Percentiles rank a stretch among this genome's conserved stretches.
These are phyloP conservation scores for Rhynchosporium graminicola DNA, from an alignment of 2,329 filamentous ascomycete species.

Conservation along the genomic window DNA sequence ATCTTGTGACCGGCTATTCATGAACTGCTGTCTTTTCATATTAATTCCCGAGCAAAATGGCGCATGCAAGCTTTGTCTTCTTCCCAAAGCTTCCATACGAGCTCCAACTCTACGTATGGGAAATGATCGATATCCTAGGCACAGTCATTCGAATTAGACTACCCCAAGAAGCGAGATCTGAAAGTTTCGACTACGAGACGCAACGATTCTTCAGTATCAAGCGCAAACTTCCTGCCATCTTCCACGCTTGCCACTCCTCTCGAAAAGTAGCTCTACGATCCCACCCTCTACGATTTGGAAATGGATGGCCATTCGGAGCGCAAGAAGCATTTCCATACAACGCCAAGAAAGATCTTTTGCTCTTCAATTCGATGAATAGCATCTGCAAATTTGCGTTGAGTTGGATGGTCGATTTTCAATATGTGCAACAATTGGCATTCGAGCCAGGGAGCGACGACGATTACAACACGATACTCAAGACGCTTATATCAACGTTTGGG, in stretches of 20 bases:
- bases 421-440: not conserved
- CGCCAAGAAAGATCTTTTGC: conserved; percentile 1
- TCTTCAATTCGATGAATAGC: not conserved
- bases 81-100: not conserved
- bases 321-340: conserved; percentile 1
- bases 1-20: too few relatives aligned
- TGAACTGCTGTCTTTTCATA: too few relatives aligned
- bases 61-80: not conserved
- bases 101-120: not conserved
- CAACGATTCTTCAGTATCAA: not conserved
- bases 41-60: not conserved
- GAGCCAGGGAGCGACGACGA: not conserved
- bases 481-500: not conserved
- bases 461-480: not conserved
- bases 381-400: not conserved
- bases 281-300: conserved; percentile 1
- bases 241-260: conserved; percentile 1
- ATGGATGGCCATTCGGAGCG: not conserved
- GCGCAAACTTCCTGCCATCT: not conserved
- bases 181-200: not conserved
- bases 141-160: conserved; percentile 1
- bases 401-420: not conserved
- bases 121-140: not conserved
- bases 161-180: not conserved
- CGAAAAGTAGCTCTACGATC: conserved; percentile 3